These are phyloP conservation scores for Mallotus nudiflorus DNA, from an alignment of 345 rosid genomes.

Conservation along the genomic window DNA sequence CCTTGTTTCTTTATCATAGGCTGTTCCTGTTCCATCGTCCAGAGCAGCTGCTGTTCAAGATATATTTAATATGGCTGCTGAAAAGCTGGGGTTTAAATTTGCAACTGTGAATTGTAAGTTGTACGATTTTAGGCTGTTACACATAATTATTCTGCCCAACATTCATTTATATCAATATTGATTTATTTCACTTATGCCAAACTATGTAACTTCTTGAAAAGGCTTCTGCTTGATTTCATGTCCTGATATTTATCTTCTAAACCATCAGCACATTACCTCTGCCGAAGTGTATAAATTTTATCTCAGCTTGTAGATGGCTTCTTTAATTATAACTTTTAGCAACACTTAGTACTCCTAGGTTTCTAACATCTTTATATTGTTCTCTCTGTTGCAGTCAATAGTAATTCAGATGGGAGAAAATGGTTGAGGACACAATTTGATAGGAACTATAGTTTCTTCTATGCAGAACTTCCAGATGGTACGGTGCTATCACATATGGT, in stretches of 20 bases:
- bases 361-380: neutral
- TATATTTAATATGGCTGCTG: conserved; percentile 76
- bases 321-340: neutral
- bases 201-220: neutral
- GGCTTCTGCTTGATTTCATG: neutral
- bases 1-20: conserved; percentile 38
- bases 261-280: neutral
- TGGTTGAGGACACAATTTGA: conserved; percentile 65
- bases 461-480: conserved; percentile 78
- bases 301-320: conserved; percentile 1
- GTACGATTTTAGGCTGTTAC: neutral
- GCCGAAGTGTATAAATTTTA: neutral
- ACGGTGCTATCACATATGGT: conserved; percentile 54
- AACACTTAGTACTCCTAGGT: conserved; percentile 11
- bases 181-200: neutral
- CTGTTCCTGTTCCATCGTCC: conserved; percentile 76
- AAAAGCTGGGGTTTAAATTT: conserved; percentile 84
- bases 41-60: conserved; percentile 57
- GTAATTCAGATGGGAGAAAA: conserved; percentile 62
- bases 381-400: conserved; percentile 42
- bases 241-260: neutral
- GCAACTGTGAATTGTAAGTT: conserved; percentile 56
- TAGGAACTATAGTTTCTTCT: conserved; percentile 59
- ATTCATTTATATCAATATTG: conserved; percentile 7
- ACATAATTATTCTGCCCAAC: neutral